A percentile compares a stretch with the other conserved stretches of the same genome.
Conservation (phyloP, 1,139 yeast genomes). For the Wickerhamomyces sp. region DNA sequence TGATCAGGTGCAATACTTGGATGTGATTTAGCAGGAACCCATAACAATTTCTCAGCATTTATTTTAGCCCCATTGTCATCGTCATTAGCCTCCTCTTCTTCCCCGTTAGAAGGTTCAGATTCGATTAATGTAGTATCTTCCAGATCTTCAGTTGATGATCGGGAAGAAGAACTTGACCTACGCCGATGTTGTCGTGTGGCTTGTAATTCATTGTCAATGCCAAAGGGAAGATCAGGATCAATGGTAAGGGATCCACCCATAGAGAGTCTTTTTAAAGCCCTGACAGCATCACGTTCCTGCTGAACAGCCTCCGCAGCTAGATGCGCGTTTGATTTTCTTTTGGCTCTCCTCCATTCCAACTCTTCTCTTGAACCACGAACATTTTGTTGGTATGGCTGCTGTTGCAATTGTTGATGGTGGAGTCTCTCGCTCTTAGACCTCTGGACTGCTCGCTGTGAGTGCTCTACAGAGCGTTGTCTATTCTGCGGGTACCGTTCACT, state of each 20-base stretch:
- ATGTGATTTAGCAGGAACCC: constrained; percentile 96
- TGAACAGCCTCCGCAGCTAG: constrained; percentile 38
- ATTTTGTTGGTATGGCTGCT: not conserved
- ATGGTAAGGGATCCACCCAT: constrained; percentile 35
- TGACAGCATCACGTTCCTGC: constrained; percentile 42
- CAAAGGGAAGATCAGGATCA: constrained; percentile 42
- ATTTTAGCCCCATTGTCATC: constrained; percentile 10
- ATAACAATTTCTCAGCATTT: constrained; percentile 45
- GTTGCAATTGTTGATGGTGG: not conserved
- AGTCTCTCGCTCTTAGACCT: not conserved
- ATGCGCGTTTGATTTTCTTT: constrained; percentile 25
- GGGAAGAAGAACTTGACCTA: constrained; percentile 8
- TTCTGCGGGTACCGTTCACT: not conserved
- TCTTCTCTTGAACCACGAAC: not conserved
- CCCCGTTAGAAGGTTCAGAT: constrained; percentile 3
- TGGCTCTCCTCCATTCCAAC: constrained; percentile 3
- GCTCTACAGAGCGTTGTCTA: not conserved
- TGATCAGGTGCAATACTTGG: constrained; percentile 93
- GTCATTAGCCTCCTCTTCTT: too few species aligned
- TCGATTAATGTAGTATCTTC: constrained; percentile 17
- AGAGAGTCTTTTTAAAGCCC: constrained; percentile 42
- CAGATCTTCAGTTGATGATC: constrained; percentile 6
- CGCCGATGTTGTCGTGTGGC: constrained; percentile 7
- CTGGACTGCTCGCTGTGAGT: not conserved
- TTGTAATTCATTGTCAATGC: constrained; percentile 22